Evolutionary conservation across 2,329 filamentous ascomycete genomes (phyloP), one percentile per base, ranked within the genome.

Genomic region (Hymenoscyphus infarciens): DNA sequence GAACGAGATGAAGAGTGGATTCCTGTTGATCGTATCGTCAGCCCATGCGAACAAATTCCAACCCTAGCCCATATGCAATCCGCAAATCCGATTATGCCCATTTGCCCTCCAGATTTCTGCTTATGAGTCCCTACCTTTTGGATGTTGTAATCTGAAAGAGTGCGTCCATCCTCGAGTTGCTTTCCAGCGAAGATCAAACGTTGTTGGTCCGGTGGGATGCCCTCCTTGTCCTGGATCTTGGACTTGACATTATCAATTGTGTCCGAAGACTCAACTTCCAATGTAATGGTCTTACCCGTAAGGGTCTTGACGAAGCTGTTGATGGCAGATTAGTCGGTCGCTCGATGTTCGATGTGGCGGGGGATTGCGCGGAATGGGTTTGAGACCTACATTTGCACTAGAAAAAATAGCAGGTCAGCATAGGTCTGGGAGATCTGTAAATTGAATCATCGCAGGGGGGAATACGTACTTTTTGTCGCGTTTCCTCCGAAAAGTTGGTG

Each of bases 161-260:
- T 97, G 77, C 93, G 91, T 82, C 93, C 93, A 84, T 98, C 94
- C 87, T 97, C 94, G 71, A 98, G 90, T 85, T 97, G 94, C 90
- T 97, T 97, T 81, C 94, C 93, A 75, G 93, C 93, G 80, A 98
- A 98, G 84, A 97, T 97, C 84, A 98, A 81, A 78, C 94, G 93
- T 87, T 98, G 94, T 82, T 97, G 93, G 82, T 97, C 94, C 71
- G 93, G 93, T 75, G 94, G 94, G 74, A 97, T 97, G 75, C 94
- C 94, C 85, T 97, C 94, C 90, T 97, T 97, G 83, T 97, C 93
- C 85, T 97, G 94, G 81, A 98, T 97, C 90, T 97, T 97, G 84
- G 88, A 89, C 89, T 98, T 98, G 82, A 98, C 94, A 88, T 97
- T 98, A 88, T 98, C 94, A 85, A 98, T 98, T 76, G 94, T 97